Conservation (phyloP, 1,284 basidiomycete species). For the Apiotrichum siamense region DNA sequence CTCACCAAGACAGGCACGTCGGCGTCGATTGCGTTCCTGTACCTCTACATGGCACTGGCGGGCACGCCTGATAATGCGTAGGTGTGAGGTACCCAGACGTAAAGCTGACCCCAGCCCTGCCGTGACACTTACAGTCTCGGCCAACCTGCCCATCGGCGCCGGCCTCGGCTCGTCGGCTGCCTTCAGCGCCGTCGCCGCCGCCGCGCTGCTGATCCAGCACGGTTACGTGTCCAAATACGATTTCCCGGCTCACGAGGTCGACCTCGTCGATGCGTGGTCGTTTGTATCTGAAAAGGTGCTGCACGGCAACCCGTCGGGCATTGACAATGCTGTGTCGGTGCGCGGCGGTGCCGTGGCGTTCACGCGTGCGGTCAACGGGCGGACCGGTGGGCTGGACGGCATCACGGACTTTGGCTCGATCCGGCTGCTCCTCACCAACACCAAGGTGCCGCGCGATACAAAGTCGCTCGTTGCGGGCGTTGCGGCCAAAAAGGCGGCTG, state of each 20-base stretch:
- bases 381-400: constrained; percentile 70
- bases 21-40: constrained; percentile 80
- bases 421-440: constrained; percentile 85
- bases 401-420: constrained; percentile 76
- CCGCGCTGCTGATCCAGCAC: constrained; percentile 59
- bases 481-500: constrained; percentile 49
- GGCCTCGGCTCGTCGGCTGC: constrained; percentile 90
- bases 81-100: constrained; percentile 31
- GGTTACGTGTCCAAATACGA: constrained; percentile 38
- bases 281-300: constrained; percentile 94
- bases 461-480: constrained; percentile 91
- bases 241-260: constrained; percentile 54
- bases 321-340: constrained; percentile 92
- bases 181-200: constrained; percentile 80
- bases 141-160: constrained; percentile 96
- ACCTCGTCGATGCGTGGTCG: constrained; percentile 85
- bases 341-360: constrained; percentile 92
- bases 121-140: constrained; percentile 73
- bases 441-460: constrained; percentile 84
- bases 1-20: constrained; percentile 51
- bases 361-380: constrained; percentile 69
- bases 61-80: constrained; percentile 54
- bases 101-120: constrained; percentile 19
- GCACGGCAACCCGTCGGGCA: constrained; percentile 95
- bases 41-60: constrained; percentile 81